A percentile compares a stretch with the other conserved stretches of the same genome.
These are phyloP conservation scores for Arbutus unedo DNA, from an alignment of 148 eudicot species.

Conservation along the genomic window DNA sequence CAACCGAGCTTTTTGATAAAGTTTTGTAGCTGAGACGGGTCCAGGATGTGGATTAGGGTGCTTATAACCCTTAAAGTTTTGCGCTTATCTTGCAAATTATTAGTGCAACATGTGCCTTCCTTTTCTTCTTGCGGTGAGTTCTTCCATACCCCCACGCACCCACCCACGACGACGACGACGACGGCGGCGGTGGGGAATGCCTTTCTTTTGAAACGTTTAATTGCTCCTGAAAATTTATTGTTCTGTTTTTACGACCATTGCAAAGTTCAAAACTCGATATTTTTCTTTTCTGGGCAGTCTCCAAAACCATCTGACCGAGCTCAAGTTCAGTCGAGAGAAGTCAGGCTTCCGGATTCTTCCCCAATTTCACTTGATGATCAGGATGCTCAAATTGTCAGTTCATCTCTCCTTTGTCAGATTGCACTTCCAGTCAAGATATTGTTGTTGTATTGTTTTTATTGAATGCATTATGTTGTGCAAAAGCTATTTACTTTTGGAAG, in stretches of 20 bases:
- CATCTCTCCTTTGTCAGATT: neutral
- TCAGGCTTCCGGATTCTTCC: conserved; percentile 69
- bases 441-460: neutral
- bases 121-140: too few relatives aligned
- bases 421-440: neutral
- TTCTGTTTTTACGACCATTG: too few relatives aligned
- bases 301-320: conserved; percentile 80
- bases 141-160: too few relatives aligned
- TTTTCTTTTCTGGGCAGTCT: conserved; percentile 46
- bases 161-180: too few relatives aligned
- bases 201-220: neutral
- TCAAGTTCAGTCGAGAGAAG: conserved; percentile 84
- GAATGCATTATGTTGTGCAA: neutral
- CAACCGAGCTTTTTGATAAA: neutral
- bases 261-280: neutral
- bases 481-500: conserved; percentile 1
- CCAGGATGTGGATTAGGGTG: neutral
- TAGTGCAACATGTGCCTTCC: too few relatives aligned
- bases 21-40: neutral
- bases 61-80: neutral
- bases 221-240: neutral
- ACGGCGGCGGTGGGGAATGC: too few relatives aligned
- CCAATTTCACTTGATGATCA: conserved; percentile 84
- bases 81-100: neutral
- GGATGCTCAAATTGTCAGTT: conserved; percentile 89